Percentiles rank a stretch among this genome's conserved stretches.
phyloP scores from a whole-genome alignment of 306 rosid species.

The Medicago lupulina region DNA sequence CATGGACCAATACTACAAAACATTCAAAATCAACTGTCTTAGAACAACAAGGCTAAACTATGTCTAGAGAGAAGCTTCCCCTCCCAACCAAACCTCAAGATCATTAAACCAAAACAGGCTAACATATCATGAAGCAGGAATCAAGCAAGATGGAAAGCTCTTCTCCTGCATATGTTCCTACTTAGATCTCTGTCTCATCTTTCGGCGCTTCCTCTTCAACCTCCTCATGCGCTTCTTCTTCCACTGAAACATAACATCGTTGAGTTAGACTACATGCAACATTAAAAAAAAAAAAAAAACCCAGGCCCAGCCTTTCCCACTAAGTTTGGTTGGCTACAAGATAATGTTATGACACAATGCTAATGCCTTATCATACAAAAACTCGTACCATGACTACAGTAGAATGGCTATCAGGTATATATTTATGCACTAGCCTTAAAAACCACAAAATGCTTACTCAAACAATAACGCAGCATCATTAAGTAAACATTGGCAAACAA shows the following conservation, averaged over 20 bases:
- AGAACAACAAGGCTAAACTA: slow-evolving; percentile 32
- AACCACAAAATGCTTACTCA: background rate
- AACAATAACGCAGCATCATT: background rate
- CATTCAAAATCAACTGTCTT: slow-evolving; percentile 21
- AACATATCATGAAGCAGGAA: slow-evolving; percentile 12
- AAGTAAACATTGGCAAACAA: background rate
- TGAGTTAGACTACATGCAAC: slow-evolving; percentile 17
- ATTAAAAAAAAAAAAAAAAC: too few relatives aligned
- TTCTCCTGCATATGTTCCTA: slow-evolving; percentile 32
- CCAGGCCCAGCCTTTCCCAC: too few relatives aligned
- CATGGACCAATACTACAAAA: slow-evolving; percentile 19
- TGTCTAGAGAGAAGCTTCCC: slow-evolving; percentile 35
- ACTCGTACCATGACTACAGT: background rate
- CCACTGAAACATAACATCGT: slow-evolving; percentile 60
- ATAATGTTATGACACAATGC: background rate
- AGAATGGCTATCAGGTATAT: background rate
- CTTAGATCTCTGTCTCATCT: slow-evolving; percentile 97
- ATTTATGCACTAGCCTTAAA: background rate
- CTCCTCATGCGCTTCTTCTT: slow-evolving; percentile 99
- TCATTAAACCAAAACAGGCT: slow-evolving; percentile 14
- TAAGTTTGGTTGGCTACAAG: too few relatives aligned
- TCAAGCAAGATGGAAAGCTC: slow-evolving; percentile 16
- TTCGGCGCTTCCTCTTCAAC: slow-evolving; percentile 94
- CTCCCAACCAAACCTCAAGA: slow-evolving; percentile 8
- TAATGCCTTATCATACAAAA: background rate